phyloP scores from a whole-genome alignment of 352 stramenopile genomes.

The Globisporangium takayamanum region DNA sequence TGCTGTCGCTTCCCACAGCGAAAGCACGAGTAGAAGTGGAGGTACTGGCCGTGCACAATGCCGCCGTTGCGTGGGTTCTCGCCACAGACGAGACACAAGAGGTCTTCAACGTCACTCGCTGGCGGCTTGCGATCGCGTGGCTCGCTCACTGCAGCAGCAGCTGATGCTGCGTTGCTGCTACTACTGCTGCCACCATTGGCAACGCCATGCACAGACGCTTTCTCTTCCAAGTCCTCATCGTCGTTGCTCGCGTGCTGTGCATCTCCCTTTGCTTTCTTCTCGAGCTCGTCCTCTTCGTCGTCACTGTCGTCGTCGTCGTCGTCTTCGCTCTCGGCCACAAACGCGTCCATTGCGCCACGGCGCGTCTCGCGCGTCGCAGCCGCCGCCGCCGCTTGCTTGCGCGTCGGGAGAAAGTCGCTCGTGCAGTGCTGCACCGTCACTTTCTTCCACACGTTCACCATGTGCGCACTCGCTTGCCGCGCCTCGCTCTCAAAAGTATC shows the following conservation, averaged over 20 bases:
- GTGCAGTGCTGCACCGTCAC: constrained; percentile 33
- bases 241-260: neutral
- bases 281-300: constrained; percentile 35
- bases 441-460: constrained; percentile 69
- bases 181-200: neutral
- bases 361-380: constrained; percentile 17
- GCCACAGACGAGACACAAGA: constrained; percentile 65
- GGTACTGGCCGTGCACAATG: constrained; percentile 70
- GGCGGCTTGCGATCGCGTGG: neutral
- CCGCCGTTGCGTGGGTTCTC: constrained; percentile 52
- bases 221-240: neutral
- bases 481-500: constrained; percentile 62
- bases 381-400: neutral
- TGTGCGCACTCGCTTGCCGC: constrained; percentile 21
- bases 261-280: constrained; percentile 11
- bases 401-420: constrained; percentile 43
- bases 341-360: constrained; percentile 49
- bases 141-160: no score
- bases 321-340: constrained; percentile 47
- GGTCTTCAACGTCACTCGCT: constrained; percentile 31
- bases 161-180: neutral
- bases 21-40: constrained; percentile 82
- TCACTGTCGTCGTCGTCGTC: constrained; percentile 33
- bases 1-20: constrained; percentile 65
- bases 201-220: neutral